Evolutionary conservation across 805 yeast genomes (phyloP).

Genomic region (Kazachstania bromeliacearum): DNA sequence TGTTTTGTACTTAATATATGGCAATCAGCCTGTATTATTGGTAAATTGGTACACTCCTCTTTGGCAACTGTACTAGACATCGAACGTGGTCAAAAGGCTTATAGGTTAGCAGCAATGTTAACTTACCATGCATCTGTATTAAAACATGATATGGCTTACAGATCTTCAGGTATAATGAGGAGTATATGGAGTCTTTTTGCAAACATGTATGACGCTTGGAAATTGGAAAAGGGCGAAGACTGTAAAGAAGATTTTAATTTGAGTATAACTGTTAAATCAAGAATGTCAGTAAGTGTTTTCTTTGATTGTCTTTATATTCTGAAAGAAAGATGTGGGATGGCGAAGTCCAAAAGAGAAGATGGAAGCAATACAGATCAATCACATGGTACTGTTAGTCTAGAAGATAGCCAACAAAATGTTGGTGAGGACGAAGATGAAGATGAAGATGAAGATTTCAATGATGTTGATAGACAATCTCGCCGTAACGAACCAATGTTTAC

Average conservation of each 20-base stretch:
- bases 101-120: constrained; percentile 54
- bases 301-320: constrained; percentile 83
- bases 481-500: constrained; percentile 29
- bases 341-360: constrained; percentile 40
- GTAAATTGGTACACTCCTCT: constrained; percentile 69
- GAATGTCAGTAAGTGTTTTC: constrained; percentile 89
- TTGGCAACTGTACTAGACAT: constrained; percentile 57
- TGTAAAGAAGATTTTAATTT: constrained; percentile 26
- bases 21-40: constrained; percentile 86
- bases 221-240: constrained; percentile 10
- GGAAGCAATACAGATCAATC: not conserved
- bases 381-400: constrained; percentile 5
- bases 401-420: constrained; percentile 15
- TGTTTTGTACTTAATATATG: constrained; percentile 74
- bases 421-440: constrained; percentile 31
- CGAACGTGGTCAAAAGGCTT: constrained; percentile 60
- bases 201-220: constrained; percentile 43
- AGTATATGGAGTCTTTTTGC: constrained; percentile 87
- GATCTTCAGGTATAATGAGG: constrained; percentile 89
- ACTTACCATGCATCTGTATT: constrained; percentile 74
- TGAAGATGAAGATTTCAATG: constrained; percentile 19
- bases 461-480: not conserved
- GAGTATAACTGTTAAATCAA: constrained; percentile 54
- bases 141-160: constrained; percentile 85
- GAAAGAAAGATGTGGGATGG: constrained; percentile 83